Evolutionary conservation across 768 basidiomycete genomes (phyloP), one percentile per base, ranked within the genome.

Genomic region (Harrya chromipes): DNA sequence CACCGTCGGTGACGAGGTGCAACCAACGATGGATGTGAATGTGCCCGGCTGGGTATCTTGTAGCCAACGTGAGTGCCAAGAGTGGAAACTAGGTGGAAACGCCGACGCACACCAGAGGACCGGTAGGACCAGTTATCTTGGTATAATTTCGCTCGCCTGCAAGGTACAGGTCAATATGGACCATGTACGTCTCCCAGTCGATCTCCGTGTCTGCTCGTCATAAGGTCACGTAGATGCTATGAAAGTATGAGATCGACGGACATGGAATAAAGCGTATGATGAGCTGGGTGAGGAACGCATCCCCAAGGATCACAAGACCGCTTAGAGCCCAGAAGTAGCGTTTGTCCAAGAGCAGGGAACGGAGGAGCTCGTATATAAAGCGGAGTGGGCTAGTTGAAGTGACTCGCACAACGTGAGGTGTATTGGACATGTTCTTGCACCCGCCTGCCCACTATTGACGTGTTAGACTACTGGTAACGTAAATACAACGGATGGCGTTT

Each of bases 121-220:
- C 97, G 6, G 93, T 97, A 2, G 93, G 94, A 1, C 97, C 97
- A 48, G 80, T 74, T 43, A 99, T 86, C 51, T 74, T 68, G 12
- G 81, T 76, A 64, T 99, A 99, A 61, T 94, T 81, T 40, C 85
- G 76, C 65, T 94, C 86, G 29, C 94, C 94, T 47, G 81, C 79
- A 40, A 89, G 59, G 70, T 90, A 93, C 36, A 87, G 65, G 48
- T 85, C 77, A 1, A 89, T 79, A 46, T 98, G 97, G 45, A 85
- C 73, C 83, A 97, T 92, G 64, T 99, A 99, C 0, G 97, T 97
- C 61, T 85, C 80, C 84, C 91, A 98, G 71, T 99, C 97, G 60
- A 99, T 99, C 70, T 99, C 94, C 11, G 97, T 98, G 72, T 94
- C 95, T 97, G 73, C 43, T 46, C 29, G 54, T 37, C 36, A 35